Conservation (phyloP, 2,329 filamentous ascomycete genomes). For the Aspergillus pseudonomiae region DNA sequence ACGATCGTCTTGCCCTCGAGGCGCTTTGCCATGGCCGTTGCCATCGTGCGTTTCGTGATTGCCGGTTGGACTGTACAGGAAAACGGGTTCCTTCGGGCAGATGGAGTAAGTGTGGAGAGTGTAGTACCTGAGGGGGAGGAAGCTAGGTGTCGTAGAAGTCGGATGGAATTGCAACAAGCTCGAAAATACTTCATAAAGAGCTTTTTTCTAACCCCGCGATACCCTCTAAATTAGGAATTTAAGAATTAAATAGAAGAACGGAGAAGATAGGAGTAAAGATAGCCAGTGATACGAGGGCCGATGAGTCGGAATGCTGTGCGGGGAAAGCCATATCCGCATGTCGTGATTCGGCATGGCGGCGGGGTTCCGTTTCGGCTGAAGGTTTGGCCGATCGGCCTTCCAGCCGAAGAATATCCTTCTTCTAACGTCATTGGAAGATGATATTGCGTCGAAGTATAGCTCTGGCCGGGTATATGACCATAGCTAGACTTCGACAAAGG, state of each 20-base stretch:
- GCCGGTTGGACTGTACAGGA: slow-evolving; percentile 22
- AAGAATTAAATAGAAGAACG: not conserved
- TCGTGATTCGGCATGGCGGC: slow-evolving; percentile 16
- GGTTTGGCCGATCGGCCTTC: slow-evolving; percentile 25
- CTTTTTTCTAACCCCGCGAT: not conserved
- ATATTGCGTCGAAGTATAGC: not conserved
- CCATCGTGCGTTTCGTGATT: slow-evolving; percentile 55
- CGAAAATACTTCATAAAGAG: slow-evolving; percentile 34
- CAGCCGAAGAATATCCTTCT: slow-evolving; percentile 10
- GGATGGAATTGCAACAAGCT: slow-evolving; percentile 26
- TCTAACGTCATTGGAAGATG: slow-evolving; percentile 1
- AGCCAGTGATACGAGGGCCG: slow-evolving; percentile 6
- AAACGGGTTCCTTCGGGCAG: slow-evolving; percentile 20
- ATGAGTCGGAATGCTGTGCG: slow-evolving; percentile 19
- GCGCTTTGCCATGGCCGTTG: slow-evolving; percentile 74
- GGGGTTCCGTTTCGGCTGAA: slow-evolving; percentile 18
- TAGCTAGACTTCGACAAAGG: not conserved
- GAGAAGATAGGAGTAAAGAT: not conserved
- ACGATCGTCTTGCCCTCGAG: slow-evolving; percentile 91
- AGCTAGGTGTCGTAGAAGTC: slow-evolving; percentile 25
- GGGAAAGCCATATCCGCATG: slow-evolving; percentile 17
- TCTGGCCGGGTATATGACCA: not conserved
- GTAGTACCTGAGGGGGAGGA: slow-evolving; percentile 13
- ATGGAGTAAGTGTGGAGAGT: slow-evolving; percentile 24
- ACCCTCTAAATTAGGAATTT: not conserved